These are phyloP conservation scores for Sanguinoderma infundibulare DNA, from an alignment of 1,284 basidiomycete genomes.

Conservation along the genomic window DNA sequence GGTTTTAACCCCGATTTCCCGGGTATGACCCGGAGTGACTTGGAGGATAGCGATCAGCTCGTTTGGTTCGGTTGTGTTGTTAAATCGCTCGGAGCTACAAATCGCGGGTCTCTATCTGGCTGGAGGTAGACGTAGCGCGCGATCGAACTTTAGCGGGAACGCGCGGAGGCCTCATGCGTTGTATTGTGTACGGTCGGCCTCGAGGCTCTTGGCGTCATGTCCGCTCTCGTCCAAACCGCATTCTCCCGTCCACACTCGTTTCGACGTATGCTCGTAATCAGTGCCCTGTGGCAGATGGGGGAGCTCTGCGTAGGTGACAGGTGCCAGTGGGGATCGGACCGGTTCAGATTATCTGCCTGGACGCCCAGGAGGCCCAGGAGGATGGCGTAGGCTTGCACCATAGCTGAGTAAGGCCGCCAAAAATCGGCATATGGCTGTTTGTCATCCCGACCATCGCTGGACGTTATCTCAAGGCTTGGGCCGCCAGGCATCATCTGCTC, in stretches of 20 bases:
- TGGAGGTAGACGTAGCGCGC: too few species aligned
- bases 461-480: slow-evolving; percentile 17
- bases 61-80: background rate
- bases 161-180: slow-evolving; percentile 1
- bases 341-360: slow-evolving; percentile 14
- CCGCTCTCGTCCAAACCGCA: background rate
- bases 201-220: background rate
- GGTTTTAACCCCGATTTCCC: background rate
- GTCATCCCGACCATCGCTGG: slow-evolving; percentile 19
- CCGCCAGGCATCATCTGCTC: slow-evolving; percentile 3
- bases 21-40: background rate
- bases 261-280: too few species aligned
- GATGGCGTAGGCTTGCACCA: slow-evolving; percentile 26
- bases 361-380: slow-evolving; percentile 7
- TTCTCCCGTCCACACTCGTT: background rate
- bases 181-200: background rate
- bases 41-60: too few species aligned
- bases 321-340: slow-evolving; percentile 24
- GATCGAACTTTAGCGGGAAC: slow-evolving; percentile 3
- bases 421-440: slow-evolving; percentile 13
- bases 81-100: too few species aligned
- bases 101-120: too few species aligned
- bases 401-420: slow-evolving; percentile 29
- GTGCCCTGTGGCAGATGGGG: too few species aligned
- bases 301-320: background rate